Conservation (phyloP, 139 green algal species). For the Auxenochlorella protothecoides region DNA sequence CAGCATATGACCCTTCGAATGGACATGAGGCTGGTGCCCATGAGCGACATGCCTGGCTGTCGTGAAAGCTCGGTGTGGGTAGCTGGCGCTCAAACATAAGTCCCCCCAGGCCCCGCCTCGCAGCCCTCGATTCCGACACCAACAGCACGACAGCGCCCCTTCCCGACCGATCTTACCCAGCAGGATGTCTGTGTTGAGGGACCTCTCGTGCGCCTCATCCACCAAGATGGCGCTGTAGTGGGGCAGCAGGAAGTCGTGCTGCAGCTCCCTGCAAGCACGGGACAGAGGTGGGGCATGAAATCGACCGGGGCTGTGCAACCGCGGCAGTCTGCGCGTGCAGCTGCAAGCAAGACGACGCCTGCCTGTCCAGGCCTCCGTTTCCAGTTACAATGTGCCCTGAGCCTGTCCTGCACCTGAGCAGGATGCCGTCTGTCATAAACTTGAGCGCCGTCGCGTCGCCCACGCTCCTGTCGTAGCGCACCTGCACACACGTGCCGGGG, state of each 20-base stretch:
- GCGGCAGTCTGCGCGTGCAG: background rate
- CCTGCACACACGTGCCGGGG: constrained; percentile 28
- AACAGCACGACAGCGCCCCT: no score
- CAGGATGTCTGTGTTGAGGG: constrained; percentile 84
- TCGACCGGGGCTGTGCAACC: background rate
- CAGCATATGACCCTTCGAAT: no score
- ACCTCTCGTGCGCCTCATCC: constrained; percentile 89
- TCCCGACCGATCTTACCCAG: no score
- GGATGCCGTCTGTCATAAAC: constrained; percentile 95
- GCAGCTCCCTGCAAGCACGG: constrained; percentile 43
- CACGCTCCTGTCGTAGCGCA: constrained; percentile 69
- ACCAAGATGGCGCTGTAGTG: constrained; percentile 62
- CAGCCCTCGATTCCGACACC: no score
- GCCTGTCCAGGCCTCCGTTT: background rate
- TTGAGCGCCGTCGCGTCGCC: constrained; percentile 54
- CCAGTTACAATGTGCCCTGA: no score
- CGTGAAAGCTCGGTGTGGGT: no score
- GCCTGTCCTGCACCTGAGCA: constrained; percentile 45
- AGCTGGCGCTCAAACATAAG: no score
- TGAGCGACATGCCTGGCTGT: no score
- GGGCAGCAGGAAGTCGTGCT: constrained; percentile 65
- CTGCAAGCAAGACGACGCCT: background rate
- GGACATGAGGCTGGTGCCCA: no score
- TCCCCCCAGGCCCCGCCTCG: no score
- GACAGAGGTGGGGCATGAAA: no score